These are phyloP conservation scores for Chlorophyllum brunneum DNA, from an alignment of 768 basidiomycete genomes.

Conservation along the genomic window DNA sequence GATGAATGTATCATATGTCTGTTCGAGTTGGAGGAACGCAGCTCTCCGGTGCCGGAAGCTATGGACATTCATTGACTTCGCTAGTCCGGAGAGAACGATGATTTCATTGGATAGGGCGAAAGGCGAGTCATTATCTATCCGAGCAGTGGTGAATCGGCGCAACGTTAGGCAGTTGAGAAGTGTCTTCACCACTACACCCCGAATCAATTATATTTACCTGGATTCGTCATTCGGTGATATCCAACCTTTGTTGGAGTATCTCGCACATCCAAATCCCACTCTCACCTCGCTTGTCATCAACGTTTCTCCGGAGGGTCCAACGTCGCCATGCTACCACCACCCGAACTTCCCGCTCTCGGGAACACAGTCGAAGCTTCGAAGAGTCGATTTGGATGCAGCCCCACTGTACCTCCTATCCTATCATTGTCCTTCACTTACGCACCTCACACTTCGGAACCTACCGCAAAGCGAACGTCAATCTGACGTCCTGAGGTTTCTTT, in stretches of 20 bases:
- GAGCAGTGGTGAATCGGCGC: slow-evolving; percentile 25
- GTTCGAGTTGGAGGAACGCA: slow-evolving; percentile 31
- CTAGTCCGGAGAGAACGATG: slow-evolving; percentile 28
- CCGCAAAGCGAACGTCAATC: slow-evolving; percentile 31
- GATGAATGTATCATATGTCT: slow-evolving; percentile 32
- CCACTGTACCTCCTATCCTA: slow-evolving; percentile 35
- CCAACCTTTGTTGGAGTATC: slow-evolving; percentile 28
- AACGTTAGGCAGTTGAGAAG: slow-evolving; percentile 20
- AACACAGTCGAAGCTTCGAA: slow-evolving; percentile 26
- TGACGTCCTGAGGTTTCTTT: slow-evolving; percentile 30
- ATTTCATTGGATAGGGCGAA: slow-evolving; percentile 29
- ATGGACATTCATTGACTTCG: slow-evolving; percentile 38
- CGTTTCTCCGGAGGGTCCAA: slow-evolving; percentile 10
- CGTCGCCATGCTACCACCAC: slow-evolving; percentile 9
- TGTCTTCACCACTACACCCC: slow-evolving; percentile 31
- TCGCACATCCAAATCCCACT: slow-evolving; percentile 31
- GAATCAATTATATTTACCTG: slow-evolving; percentile 31
- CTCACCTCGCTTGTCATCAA: slow-evolving; percentile 31
- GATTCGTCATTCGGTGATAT: slow-evolving; percentile 31
- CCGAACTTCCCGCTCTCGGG: slow-evolving; percentile 27
- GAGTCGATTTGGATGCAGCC: slow-evolving; percentile 31
- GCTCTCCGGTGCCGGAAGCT: slow-evolving; percentile 28
- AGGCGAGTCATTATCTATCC: slow-evolving; percentile 28
- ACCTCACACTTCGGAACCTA: slow-evolving; percentile 32
- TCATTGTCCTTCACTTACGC: slow-evolving; percentile 31